These are phyloP conservation scores for Eimeria brunetti DNA, from an alignment of 169 alveolate genomes.

Conservation along the genomic window DNA sequence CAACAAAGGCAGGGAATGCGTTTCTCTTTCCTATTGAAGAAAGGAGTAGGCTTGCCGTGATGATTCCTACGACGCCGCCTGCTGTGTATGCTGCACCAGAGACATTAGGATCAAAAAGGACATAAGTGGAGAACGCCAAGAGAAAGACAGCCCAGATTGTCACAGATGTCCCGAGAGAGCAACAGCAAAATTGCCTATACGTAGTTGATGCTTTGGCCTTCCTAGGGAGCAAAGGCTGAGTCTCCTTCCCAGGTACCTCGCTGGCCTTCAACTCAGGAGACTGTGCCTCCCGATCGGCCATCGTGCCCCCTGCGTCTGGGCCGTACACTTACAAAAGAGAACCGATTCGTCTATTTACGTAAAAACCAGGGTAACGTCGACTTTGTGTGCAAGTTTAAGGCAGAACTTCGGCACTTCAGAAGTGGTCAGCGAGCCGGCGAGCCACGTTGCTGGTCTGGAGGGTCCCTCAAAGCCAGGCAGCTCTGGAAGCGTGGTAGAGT, in stretches of 20 bases:
- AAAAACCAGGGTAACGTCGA: background rate
- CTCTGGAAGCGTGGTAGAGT: background rate
- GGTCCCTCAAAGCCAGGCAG: background rate
- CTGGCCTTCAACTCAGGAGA: background rate
- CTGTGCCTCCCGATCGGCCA: slow-evolving; percentile 36
- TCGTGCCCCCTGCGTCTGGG: slow-evolving; percentile 10
- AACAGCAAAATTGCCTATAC: slow-evolving; percentile 75
- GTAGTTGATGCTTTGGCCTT: slow-evolving; percentile 22
- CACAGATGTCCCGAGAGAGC: slow-evolving; percentile 76
- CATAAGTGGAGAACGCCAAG: slow-evolving; percentile 56
- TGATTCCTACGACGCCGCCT: slow-evolving; percentile 72
- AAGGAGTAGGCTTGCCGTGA: slow-evolving; percentile 75
- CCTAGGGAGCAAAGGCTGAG: slow-evolving; percentile 29
- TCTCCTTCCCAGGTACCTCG: slow-evolving; percentile 23
- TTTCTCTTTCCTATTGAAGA: slow-evolving; percentile 69
- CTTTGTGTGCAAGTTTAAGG: background rate
- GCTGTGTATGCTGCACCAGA: slow-evolving; percentile 79
- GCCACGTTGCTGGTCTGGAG: background rate
- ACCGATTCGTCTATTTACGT: background rate
- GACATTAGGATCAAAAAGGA: slow-evolving; percentile 65
- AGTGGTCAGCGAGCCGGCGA: slow-evolving; percentile 19
- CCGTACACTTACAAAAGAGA: background rate
- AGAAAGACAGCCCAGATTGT: slow-evolving; percentile 79
- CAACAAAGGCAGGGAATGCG: slow-evolving; percentile 75
- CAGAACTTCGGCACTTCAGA: background rate